Base-by-base conservation (phyloP, 345 rosid species). In the Linum tenue region DNA sequence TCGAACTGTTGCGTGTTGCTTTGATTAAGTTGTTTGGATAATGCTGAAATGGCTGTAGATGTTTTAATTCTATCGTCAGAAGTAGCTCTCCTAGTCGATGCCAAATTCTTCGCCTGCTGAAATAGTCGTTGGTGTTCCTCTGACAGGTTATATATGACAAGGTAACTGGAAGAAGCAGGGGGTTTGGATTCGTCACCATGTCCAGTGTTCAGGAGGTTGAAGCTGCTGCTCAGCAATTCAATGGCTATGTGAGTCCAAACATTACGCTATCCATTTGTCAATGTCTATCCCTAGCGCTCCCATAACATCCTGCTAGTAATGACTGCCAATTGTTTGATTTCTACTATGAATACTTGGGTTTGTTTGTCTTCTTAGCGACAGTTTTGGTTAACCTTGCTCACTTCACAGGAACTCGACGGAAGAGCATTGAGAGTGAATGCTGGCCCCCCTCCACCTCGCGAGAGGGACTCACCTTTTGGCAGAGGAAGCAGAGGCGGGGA, bases 141-240 rank as follows among this genome's bases (percentile, higher is more conserved):
- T 74, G 74, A 66, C 72, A 94, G 99, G 97, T 94, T 2, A 90
- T 90, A 44, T 94, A 94, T 75, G 96, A 94, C 74, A 94, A 88
- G 80, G 76, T 78, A 42, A 86, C 97, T 55, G 97, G 99, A 42
- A 76, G 99, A 76, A 94, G 97, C 81, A 83, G 99, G 70, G 99
- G 99, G 55, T 94, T 94, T 68, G 99, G 88, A 53, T 94, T 94
- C 64, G 99, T 94, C 73, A 94, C 97, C 61, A 94, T 94, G 99
- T 85, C 96, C 0, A 67, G 83, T 6, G 53, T 12, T 5, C 79
- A 86, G 75, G 97, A 90, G 77, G 97, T 76, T 75, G 81, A 85
- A 77, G 82, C 90, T 15, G 97, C 96, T 65, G 85, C 76, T 55
- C 82, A 80, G 73, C 96, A 85, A 68, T 84, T 94, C 78, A 86